Evolutionary conservation across 2,329 filamentous ascomycete genomes (phyloP), one percentile per base, ranked within the genome.

Genomic region (Sordariomycetes sp.): DNA sequence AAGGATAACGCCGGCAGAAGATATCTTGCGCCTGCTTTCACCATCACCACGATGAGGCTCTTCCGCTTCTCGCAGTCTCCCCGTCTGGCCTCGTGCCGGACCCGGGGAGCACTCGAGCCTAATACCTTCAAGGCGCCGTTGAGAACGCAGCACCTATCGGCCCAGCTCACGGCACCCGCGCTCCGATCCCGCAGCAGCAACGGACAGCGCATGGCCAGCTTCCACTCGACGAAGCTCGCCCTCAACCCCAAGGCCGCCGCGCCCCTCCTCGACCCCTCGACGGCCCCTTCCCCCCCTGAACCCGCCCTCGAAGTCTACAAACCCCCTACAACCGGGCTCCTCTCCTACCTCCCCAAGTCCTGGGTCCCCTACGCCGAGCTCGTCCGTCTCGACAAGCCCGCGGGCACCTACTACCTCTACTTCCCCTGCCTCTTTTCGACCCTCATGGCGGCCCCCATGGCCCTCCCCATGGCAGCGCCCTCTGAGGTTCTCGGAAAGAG

Each of bases 391-490:
- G 85, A 94, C 70, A 94, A 90, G 65, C 90, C 89, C 1, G 79
- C 84, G 0, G 90, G 90, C 52, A 88, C 87, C 1, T 88, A 90
- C 72, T 94, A 94, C 67, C 82, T 95, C 60, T 92, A 86, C 74
- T 87, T 91, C 64, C 90, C 89, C 32, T 92, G 89, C 65, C 74
- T 94, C 13, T 95, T 91, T 73, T 91, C 88, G 58, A 90, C 89
- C 0, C 76, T 94, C 2, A 77, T 94, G 65, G 89, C 89, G 1
- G 88, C 88, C 1, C 85, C 87, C 0, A 77, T 91, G 64, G 75
- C 80, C 2, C 67, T 69, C 1, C 86, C 87, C 0, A 77, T 85
- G 63, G 72, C 83, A 2, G 67, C 81, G 1, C 82, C 86, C 0
- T 66, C 74, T 5, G 74, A 84, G 13, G 82, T 89, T 20, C 62